Base-by-base conservation (phyloP, 345 rosid genomes). In the Brassica cretica region DNA sequence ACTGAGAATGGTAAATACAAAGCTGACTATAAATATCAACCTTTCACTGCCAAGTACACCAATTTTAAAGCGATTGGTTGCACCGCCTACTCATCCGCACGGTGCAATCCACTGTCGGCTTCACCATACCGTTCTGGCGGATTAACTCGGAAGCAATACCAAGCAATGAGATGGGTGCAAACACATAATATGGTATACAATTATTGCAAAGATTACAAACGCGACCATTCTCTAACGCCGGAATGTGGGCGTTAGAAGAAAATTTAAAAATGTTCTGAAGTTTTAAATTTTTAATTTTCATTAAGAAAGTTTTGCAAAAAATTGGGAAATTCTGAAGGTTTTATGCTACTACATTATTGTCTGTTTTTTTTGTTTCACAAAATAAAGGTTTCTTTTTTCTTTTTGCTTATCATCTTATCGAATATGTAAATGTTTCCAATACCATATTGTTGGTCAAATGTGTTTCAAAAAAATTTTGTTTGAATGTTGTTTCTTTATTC, bases 1-100 rank as follows among this genome's bases (percentile, higher is more conserved):
- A 95, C 99, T 0, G 99, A 95, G 24, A 88, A 95, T 68, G 98
- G 99, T 12, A 95, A 87, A 82, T 95, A 95, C 92, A 95, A 88
- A 84, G 98, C 93, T 0, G 91, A 95, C 63, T 93, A 93, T 12
- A 84, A 72, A 15, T 95, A 91, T 83, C 99, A 95, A 46, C 99
- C 99, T 1, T 95, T 95, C 68, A 82, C 90, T 37, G 98, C 93
- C 0, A 74, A 68, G 68, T 95, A 87, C 78, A 89, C 88, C 71
- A 87, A 86, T 76, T 95, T 95, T 80, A 88, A 87, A 71, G 93
- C 91, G 0, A 49, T 83, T 0, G 99, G 99, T 44, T 95, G 99
- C 91, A 75, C 98, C 0, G 91, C 97, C 81, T 86, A 87, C 67
- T 76, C 96, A 0, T 76, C 94, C 0, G 49, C 86, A 0, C 21